Percentiles rank a stretch among this genome's conserved stretches.
phyloP scores from a whole-genome alignment of 805 yeast species.

The Candida silvicultrix region DNA sequence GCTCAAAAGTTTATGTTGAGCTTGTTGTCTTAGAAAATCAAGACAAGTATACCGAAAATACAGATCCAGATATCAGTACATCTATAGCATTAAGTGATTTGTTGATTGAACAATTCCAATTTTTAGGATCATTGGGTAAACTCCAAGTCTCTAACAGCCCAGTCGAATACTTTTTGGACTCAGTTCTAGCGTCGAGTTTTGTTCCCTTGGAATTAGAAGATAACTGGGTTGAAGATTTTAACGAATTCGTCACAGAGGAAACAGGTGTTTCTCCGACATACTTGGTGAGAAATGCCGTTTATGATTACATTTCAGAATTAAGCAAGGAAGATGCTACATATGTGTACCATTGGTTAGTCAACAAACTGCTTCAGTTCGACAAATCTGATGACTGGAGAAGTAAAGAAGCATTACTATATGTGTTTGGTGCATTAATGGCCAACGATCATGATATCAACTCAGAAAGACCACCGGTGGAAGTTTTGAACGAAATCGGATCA shows the following conservation, averaged over 20 bases:
- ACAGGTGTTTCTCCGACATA: constrained; percentile 56
- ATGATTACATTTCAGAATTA: constrained; percentile 49
- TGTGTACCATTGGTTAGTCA: constrained; percentile 7
- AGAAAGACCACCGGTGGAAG: constrained; percentile 11
- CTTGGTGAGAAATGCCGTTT: constrained; percentile 54
- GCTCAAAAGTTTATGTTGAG: constrained; percentile 7
- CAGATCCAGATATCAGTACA: constrained; percentile 12
- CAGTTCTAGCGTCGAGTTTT: constrained; percentile 11
- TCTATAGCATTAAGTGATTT: constrained; percentile 15
- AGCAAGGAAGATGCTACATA: constrained; percentile 32
- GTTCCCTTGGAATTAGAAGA: constrained; percentile 30
- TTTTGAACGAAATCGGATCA: constrained; percentile 1
- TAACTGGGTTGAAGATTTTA: constrained; percentile 54
- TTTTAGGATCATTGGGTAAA: constrained; percentile 20
- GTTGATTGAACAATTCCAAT: constrained; percentile 27
- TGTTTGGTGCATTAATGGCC: constrained; percentile 49
- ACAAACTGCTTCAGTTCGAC: neutral
- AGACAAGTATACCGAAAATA: constrained; percentile 1
- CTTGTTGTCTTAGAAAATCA: constrained; percentile 9
- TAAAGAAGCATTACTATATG: constrained; percentile 40
- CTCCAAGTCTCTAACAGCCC: neutral
- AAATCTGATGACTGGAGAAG: constrained; percentile 30
- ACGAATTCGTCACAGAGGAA: constrained; percentile 65
- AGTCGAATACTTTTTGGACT: constrained; percentile 8
- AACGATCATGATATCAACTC: constrained; percentile 31